Conservation (phyloP, 78 protist species). For the Tieghemostelium lacteum region DNA sequence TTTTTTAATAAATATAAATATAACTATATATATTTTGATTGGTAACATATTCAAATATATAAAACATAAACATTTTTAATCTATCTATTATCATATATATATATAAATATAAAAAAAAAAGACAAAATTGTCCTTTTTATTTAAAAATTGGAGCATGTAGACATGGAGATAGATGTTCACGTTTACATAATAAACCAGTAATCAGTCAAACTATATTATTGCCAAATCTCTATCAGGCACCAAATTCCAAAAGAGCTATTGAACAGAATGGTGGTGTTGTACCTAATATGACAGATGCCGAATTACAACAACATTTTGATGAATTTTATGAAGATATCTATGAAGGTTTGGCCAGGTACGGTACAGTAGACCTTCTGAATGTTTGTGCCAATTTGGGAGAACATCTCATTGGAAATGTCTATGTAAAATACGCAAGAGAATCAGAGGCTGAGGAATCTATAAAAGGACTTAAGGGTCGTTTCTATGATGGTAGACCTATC, state of each 20-base stretch:
- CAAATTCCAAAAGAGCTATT: slow-evolving; percentile 35
- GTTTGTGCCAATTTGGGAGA: slow-evolving; percentile 97
- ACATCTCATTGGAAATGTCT: slow-evolving; percentile 98
- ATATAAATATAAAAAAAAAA: not conserved
- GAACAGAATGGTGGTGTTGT: slow-evolving; percentile 13
- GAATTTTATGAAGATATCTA: slow-evolving; percentile 95
- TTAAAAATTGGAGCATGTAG: slow-evolving; percentile 99
- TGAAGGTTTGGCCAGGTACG: slow-evolving; percentile 92
- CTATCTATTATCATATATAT: not conserved
- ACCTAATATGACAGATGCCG: slow-evolving; percentile 53
- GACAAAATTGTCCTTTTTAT: slow-evolving; percentile 98
- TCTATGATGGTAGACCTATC: slow-evolving; percentile 91
- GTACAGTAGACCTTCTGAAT: slow-evolving; percentile 90
- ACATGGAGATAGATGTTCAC: slow-evolving; percentile 98
- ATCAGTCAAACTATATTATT: slow-evolving; percentile 93
- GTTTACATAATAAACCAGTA: slow-evolving; percentile 96
- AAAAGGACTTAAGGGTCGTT: slow-evolving; percentile 89
- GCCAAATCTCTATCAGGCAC: slow-evolving; percentile 91
- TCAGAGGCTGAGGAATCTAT: slow-evolving; percentile 94
- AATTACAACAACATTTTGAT: slow-evolving; percentile 88
- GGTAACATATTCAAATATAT: not conserved
- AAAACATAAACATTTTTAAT: not conserved
- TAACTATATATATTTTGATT: not conserved
- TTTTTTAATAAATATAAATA: no score
- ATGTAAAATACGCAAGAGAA: slow-evolving; percentile 94